Evolutionary conservation across 2,329 filamentous ascomycete genomes (phyloP), one percentile per base, ranked within the genome.

Genomic region (Beauveria bassiana): DNA sequence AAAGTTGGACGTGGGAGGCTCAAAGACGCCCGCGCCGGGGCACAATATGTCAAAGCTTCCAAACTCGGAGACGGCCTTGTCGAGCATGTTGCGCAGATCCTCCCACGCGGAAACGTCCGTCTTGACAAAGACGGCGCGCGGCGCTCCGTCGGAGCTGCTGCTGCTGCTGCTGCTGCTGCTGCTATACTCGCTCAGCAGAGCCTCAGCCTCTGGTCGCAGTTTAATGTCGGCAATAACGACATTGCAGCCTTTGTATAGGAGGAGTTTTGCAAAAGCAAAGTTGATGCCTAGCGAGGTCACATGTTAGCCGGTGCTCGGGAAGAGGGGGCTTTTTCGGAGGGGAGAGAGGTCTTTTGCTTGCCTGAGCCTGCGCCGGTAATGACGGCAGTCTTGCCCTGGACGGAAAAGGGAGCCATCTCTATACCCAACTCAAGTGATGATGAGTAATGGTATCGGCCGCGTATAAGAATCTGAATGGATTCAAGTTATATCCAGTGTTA

Each of bases 11-110:
- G 71, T 77, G 6, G 68, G 64, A 65, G 78, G 79, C 63, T 80
- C 79, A 55, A 76, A 81, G 4, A 81, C 69, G 31, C 78, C 78
- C 0, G 78, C 78, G 0, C 78, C 77, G 0, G 78, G 77, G 43
- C 76, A 79, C 3, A 80, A 68, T 26, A 81, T 72, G 52, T 77
- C 75, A 62, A 76, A 70, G 2, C 65, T 66, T 0, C 73, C 74
- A 55, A 79, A 79, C 28, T 74, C 70, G 1, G 62, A 24, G 1
- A 72, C 46, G 0, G 77, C 67, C 3, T 65, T 64, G 3, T 70
- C 65, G 58, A 79, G 77, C 65, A 77, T 71, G 18, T 63, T 62
- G 1, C 68, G 54, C 0, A 80, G 65, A 5, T 73, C 71, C 1
- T 69, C 63, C 78, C 78, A 80, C 0, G 71, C 72, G 0, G 75